A percentile compares a stretch with the other conserved stretches of the same genome.
Evolutionary conservation across 192 early-diverging fungal genomes (phyloP).

Genomic region (Kickxella alabastrina): DNA sequence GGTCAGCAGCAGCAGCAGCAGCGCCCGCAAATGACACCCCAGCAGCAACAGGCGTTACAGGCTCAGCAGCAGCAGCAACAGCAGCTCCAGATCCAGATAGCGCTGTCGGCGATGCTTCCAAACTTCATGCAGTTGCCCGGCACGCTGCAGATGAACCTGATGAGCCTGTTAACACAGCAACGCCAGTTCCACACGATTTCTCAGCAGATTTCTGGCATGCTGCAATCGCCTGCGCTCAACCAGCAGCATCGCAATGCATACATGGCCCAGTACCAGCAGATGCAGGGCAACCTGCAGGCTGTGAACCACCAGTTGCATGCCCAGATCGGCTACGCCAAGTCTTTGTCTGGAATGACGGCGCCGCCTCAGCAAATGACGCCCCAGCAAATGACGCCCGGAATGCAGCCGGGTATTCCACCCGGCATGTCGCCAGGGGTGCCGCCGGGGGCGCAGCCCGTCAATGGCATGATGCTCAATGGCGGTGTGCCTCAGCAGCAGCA

Average conservation of each 20-base stretch:
- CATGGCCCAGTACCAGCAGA: conserved; percentile 9
- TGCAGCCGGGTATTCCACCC: no score
- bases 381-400: neutral
- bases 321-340: conserved; percentile 10
- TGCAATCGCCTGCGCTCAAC: conserved; percentile 9
- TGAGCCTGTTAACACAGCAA: conserved; percentile 11
- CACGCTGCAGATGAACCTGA: conserved; percentile 7
- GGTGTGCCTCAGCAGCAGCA: conserved; percentile 15
- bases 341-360: conserved; percentile 1
- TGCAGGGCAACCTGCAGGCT: conserved; percentile 8
- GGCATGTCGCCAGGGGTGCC: no score
- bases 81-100: conserved; percentile 32
- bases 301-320: conserved; percentile 6
- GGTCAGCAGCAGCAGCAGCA: neutral
- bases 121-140: conserved; percentile 22
- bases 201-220: conserved; percentile 9
- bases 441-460: no score
- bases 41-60: conserved; percentile 3
- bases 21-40: neutral
- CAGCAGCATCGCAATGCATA: conserved; percentile 21
- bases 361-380: conserved; percentile 9
- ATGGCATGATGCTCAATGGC: no score
- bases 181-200: neutral
- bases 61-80: conserved; percentile 2
- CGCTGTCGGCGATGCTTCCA: conserved; percentile 14